These are phyloP conservation scores for Poa annua DNA, from an alignment of 176 grass and related monocot species.

Conservation along the genomic window DNA sequence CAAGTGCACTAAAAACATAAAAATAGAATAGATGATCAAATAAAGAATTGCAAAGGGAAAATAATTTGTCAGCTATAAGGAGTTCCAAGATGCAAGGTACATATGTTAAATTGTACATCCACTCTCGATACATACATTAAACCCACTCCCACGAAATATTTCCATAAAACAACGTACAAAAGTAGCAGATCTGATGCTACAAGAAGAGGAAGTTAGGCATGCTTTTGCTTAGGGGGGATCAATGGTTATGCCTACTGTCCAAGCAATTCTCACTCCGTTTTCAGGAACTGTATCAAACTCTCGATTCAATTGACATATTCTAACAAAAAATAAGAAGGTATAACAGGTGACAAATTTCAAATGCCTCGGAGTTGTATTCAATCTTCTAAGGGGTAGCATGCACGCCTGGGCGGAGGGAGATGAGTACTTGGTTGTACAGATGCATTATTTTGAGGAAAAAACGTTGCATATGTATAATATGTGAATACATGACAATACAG, in stretches of 20 bases:
- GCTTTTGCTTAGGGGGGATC: not conserved
- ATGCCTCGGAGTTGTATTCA: not conserved
- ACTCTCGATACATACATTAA: constrained; percentile 21
- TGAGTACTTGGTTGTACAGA: no score
- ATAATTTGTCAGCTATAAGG: constrained; percentile 3
- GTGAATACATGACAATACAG: no score
- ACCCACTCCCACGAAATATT: not conserved
- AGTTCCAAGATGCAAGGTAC: constrained; percentile 16
- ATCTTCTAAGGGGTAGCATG: not conserved
- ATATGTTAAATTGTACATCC: not conserved
- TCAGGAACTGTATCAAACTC: not conserved
- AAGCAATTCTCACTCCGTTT: not conserved
- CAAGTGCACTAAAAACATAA: constrained; percentile 69
- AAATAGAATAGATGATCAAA: constrained; percentile 4
- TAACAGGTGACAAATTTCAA: not conserved
- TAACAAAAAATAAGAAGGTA: no score
- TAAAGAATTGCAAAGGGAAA: constrained; percentile 20
- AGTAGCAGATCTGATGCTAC: constrained; percentile 1
- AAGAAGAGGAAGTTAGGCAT: not conserved
- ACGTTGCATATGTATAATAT: no score
- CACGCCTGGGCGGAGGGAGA: no score
- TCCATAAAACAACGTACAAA: not conserved
- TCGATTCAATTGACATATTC: no score
- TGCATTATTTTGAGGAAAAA: no score
- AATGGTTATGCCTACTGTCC: not conserved